Conservation (phyloP, 192 early-diverging fungal species). For the Coemansia sp. region DNA sequence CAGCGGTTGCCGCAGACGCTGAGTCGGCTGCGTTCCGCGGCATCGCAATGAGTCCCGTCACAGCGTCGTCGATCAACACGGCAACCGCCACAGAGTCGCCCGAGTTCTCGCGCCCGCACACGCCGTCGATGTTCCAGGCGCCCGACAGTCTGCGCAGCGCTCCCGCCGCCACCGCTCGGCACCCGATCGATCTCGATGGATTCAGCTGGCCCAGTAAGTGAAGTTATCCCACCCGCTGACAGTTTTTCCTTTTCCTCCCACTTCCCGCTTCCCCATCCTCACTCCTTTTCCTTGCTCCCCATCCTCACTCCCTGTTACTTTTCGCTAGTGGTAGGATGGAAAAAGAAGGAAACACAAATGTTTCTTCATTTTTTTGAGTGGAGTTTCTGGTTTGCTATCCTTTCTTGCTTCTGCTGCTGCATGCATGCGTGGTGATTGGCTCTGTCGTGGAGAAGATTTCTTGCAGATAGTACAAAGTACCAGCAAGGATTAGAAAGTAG, state of each 20-base stretch:
- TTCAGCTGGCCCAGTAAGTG: slow-evolving; percentile 85
- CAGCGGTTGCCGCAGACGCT: background rate
- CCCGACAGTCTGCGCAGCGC: slow-evolving; percentile 1
- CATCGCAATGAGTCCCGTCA: background rate
- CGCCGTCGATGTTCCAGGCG: slow-evolving; percentile 45
- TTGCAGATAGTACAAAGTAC: too few relatives aligned
- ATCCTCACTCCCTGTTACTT: too few relatives aligned
- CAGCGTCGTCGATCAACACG: slow-evolving; percentile 18
- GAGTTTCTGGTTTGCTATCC: too few relatives aligned
- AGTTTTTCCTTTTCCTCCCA: background rate
- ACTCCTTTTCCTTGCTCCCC: background rate
- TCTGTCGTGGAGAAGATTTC: too few relatives aligned
- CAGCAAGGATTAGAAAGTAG: too few relatives aligned
- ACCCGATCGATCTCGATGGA: slow-evolving; percentile 67
- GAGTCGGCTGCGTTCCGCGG: background rate
- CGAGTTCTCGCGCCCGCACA: slow-evolving; percentile 34
- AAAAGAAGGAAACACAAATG: too few relatives aligned
- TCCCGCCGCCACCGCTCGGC: background rate
- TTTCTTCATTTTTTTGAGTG: too few relatives aligned
- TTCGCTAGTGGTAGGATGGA: too few relatives aligned
- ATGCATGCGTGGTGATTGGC: too few relatives aligned
- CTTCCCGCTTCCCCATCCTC: background rate
- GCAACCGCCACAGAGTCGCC: slow-evolving; percentile 36
- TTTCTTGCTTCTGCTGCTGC: too few relatives aligned
- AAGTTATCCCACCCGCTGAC: background rate